Evolutionary conservation across 2,329 filamentous ascomycete genomes (phyloP).

Genomic region (Neonectria punicea): DNA sequence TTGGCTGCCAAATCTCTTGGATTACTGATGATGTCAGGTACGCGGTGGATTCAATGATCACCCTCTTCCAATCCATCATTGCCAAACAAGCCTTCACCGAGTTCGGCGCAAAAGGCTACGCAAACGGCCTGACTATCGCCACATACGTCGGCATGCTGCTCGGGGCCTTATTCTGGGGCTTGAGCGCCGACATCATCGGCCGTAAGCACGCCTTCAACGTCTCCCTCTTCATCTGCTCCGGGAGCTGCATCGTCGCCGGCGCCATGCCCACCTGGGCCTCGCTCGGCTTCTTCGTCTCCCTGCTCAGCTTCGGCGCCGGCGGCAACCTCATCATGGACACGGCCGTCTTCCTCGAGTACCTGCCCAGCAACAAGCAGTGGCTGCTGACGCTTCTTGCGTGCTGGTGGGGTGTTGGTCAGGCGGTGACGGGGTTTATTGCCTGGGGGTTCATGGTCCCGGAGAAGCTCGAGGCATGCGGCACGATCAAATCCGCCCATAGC

Average conservation of each 20-base stretch:
- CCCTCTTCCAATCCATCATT: conserved; percentile 71
- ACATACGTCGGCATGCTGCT: conserved; percentile 66
- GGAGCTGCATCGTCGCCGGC: conserved; percentile 70
- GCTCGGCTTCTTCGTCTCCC: conserved; percentile 70
- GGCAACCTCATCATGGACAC: conserved; percentile 64
- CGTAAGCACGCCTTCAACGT: conserved; percentile 76
- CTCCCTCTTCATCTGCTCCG: conserved; percentile 70
- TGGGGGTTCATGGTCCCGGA: conserved; percentile 62
- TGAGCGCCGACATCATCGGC: conserved; percentile 74
- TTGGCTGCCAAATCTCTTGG: too few relatives aligned
- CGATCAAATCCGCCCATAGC: conserved; percentile 50
- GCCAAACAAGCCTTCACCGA: conserved; percentile 67
- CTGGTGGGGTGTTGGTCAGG: conserved; percentile 65
- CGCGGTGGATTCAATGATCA: conserved; percentile 58
- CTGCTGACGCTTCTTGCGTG: conserved; percentile 57
- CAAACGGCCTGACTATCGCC: conserved; percentile 69
- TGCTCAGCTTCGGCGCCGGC: conserved; percentile 70
- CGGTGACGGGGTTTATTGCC: conserved; percentile 56
- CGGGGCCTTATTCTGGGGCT: conserved; percentile 75
- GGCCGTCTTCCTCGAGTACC: conserved; percentile 63
- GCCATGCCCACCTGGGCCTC: conserved; percentile 73
- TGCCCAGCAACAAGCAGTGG: conserved; percentile 59
- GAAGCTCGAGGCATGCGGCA: conserved; percentile 59
- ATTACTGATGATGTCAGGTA: conserved; percentile 38
- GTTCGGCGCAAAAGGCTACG: conserved; percentile 65